These are phyloP conservation scores for Neurospora cerealis DNA, from an alignment of 495 filamentous ascomycete species.

Conservation along the genomic window DNA sequence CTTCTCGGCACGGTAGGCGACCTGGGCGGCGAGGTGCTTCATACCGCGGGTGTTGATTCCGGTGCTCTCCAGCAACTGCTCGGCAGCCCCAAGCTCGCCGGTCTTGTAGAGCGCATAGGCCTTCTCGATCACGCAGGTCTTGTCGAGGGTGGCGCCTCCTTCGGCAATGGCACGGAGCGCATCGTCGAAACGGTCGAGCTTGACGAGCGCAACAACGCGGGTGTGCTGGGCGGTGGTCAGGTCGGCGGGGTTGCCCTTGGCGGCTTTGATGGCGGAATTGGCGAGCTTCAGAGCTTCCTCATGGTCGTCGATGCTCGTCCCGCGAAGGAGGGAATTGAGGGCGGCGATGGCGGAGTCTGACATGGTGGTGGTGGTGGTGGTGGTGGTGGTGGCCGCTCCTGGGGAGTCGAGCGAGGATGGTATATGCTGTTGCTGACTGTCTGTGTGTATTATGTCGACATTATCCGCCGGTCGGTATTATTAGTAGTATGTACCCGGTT, in stretches of 20 bases:
- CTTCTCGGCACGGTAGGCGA: constrained; percentile 74
- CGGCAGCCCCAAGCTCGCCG: constrained; percentile 65
- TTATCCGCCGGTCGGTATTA: background rate
- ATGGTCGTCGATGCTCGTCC: constrained; percentile 37
- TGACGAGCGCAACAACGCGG: constrained; percentile 76
- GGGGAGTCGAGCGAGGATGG: background rate
- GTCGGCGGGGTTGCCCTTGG: constrained; percentile 54
- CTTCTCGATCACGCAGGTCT: constrained; percentile 62
- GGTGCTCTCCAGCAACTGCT: constrained; percentile 41
- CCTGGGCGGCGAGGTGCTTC: constrained; percentile 80
- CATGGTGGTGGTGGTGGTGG: constrained; percentile 22
- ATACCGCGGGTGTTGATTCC: constrained; percentile 36
- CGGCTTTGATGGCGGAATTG: constrained; percentile 54
- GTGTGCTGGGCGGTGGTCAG: constrained; percentile 52
- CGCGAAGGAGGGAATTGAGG: constrained; percentile 40
- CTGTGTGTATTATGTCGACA: background rate
- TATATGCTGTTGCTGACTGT: background rate
- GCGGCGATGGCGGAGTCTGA: constrained; percentile 35
- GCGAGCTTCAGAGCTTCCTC: constrained; percentile 36
- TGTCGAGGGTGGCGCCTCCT: constrained; percentile 56
- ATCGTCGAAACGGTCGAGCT: constrained; percentile 90
- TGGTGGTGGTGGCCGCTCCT: background rate
- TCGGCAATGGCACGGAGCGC: constrained; percentile 67
- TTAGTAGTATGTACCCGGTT: background rate
- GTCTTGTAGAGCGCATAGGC: constrained; percentile 89